These are phyloP conservation scores for Theileria equi DNA, from an alignment of 169 alveolate genomes.

Conservation along the genomic window DNA sequence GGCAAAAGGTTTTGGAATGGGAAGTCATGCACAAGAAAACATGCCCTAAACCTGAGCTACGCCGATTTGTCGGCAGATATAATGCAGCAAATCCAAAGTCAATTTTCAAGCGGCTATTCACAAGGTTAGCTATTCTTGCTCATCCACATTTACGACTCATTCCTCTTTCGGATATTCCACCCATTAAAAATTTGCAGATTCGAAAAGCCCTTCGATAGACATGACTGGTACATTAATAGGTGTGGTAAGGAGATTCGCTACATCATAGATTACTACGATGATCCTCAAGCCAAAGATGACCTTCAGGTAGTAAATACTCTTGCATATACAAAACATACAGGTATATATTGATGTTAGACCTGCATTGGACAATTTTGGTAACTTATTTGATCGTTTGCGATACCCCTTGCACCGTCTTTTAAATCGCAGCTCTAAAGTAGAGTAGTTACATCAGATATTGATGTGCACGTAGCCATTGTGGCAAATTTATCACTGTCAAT, in stretches of 20 bases:
- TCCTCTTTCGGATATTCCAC: background rate
- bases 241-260: constrained; percentile 79
- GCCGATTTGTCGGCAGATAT: constrained; percentile 77
- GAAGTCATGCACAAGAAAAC: constrained; percentile 69
- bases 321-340: constrained; percentile 15
- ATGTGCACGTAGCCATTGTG: too few relatives aligned
- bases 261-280: constrained; percentile 82
- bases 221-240: constrained; percentile 82
- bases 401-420: background rate
- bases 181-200: constrained; percentile 30
- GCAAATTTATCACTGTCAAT: too few relatives aligned
- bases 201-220: constrained; percentile 82
- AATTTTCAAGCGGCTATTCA: constrained; percentile 32
- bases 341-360: constrained; percentile 77
- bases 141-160: background rate
- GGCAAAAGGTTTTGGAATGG: constrained; percentile 77
- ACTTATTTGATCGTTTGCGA: constrained; percentile 63
- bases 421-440: background rate
- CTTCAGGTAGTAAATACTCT: constrained; percentile 28
- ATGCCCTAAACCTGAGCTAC: constrained; percentile 69
- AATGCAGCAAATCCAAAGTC: constrained; percentile 72
- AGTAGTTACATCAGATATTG: background rate
- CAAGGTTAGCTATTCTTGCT: constrained; percentile 15
- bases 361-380: constrained; percentile 70
- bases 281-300: constrained; percentile 68